Evolutionary conservation across 441 rosid species (phyloP).

Genomic region (Euphorbia celastroides): DNA sequence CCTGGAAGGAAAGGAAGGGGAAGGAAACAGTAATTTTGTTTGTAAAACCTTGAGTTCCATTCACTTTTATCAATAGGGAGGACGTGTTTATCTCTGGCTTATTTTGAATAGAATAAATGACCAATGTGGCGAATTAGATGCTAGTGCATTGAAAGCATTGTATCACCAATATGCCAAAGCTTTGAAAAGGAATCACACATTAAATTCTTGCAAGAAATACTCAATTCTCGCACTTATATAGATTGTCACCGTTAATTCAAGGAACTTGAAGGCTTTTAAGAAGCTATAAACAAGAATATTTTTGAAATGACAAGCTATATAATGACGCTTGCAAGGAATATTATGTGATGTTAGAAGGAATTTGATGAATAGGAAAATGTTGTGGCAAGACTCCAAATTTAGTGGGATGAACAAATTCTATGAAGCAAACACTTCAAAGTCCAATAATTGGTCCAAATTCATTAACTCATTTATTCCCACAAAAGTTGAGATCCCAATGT

Average conservation of each 20-base stretch:
- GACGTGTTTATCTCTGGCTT: too few relatives aligned
- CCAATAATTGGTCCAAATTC: conserved; percentile 12
- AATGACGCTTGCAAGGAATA: too few relatives aligned
- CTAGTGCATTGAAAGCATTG: not conserved
- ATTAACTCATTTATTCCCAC: not conserved
- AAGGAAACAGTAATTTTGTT: conserved; percentile 57
- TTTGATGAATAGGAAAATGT: too few relatives aligned
- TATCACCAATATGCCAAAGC: not conserved
- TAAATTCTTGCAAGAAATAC: not conserved
- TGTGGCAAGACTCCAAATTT: too few relatives aligned
- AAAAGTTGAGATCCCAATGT: conserved; percentile 30
- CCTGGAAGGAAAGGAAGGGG: conserved; percentile 86
- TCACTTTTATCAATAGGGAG: too few relatives aligned
- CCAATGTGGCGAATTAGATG: not conserved
- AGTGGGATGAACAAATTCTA: not conserved
- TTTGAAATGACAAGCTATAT: not conserved
- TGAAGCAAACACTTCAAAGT: not conserved
- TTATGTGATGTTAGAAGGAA: too few relatives aligned
- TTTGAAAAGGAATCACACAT: not conserved
- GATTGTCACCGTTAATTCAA: too few relatives aligned
- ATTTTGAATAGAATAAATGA: too few relatives aligned
- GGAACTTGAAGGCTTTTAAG: not conserved
- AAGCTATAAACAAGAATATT: not conserved
- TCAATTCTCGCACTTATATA: not conserved
- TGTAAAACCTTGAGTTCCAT: not conserved